A percentile compares a stretch with the other conserved stretches of the same genome.
These are phyloP conservation scores for Conidiobolus incongruus DNA, from an alignment of 371 early-diverging fungal species.

Conservation along the genomic window DNA sequence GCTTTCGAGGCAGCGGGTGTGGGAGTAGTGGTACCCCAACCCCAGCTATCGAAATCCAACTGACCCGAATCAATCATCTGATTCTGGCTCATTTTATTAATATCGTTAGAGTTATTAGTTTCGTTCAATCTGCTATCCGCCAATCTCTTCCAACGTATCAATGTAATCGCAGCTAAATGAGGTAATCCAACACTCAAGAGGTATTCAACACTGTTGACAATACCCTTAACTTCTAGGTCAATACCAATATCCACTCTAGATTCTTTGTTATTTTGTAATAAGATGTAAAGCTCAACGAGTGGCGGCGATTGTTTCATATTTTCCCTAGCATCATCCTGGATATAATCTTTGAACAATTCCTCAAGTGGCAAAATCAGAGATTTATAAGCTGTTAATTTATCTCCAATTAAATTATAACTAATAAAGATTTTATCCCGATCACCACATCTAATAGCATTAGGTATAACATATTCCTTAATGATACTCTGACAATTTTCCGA, in stretches of 20 bases:
- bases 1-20: neutral
- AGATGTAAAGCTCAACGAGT: too few relatives aligned
- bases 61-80: neutral
- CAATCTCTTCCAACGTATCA: neutral
- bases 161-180: neutral
- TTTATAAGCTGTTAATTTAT: neutral
- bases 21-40: neutral
- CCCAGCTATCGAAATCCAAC: conserved; percentile 2
- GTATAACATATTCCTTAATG: neutral
- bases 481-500: neutral
- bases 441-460: neutral
- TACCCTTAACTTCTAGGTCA: neutral
- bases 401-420: neutral
- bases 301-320: neutral
- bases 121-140: neutral
- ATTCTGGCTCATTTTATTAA: too few relatives aligned
- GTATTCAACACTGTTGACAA: neutral
- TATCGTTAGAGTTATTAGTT: neutral
- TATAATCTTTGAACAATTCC: neutral
- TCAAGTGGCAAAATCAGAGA: neutral
- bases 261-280: neutral
- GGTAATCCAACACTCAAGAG: neutral
- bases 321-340: neutral
- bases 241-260: neutral
- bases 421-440: neutral